Evolutionary conservation across 2,329 filamentous ascomycete species (phyloP), one percentile per base, ranked within the genome.

Genomic region (Alternaria metachromatica): DNA sequence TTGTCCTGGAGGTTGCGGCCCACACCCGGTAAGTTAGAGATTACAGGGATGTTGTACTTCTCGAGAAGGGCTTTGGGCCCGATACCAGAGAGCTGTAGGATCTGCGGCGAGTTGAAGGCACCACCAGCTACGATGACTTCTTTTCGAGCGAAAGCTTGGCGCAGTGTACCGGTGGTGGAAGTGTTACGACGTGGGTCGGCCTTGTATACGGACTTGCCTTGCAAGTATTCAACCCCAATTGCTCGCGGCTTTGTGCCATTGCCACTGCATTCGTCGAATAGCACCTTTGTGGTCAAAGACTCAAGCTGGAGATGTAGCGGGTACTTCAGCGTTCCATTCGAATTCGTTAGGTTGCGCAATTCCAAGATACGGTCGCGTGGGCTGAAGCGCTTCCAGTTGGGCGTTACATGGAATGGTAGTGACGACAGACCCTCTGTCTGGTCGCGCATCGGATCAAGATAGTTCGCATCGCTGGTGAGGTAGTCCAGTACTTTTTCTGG

Each of bases 21-120:
- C 6, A 71, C 71, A 6, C 64, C 69, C 10, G 69, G 71, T 1
- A 87, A 84, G 66, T 90, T 82, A 4, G 84, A 79, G 15, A 88
- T 65, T 0, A 86, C 77, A 3, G 81, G 69, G 64, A 90, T 90
- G 13, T 81, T 78, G 71, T 86, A 83, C 51, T 81, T 80, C 9
- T 82, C 62, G 8, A 91, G 84, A 63, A 87, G 83, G 0, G 78
- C 70, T 10, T 77, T 72, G 0, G 87, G 87, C 0, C 89, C 88
- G 43, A 91, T 84, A 10, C 89, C 89, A 60, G 83, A 87, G 1
- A 90, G 84, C 78, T 88, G 86, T 5, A 91, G 84, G 4, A 91
- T 75, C 75, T 90, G 88, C 2, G 88, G 87, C 2, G 85, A 85
- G 76, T 89, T 87, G 75, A 87, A 90, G 1, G 87, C 84, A 8